These are phyloP conservation scores for Limtongozyma cylindracea DNA, from an alignment of 805 yeast species.

Conservation along the genomic window DNA sequence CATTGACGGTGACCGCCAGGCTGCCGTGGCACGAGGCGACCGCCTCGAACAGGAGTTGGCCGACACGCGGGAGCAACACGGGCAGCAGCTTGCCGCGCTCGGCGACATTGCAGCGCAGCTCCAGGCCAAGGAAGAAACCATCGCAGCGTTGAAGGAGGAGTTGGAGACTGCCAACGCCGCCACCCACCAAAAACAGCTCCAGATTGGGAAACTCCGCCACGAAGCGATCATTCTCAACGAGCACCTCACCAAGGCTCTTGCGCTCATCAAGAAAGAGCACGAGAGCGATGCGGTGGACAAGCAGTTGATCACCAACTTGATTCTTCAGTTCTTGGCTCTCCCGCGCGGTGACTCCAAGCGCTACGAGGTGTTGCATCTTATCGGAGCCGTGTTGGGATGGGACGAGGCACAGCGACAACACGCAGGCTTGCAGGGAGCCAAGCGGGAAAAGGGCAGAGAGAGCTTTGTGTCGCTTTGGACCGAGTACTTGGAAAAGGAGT, in stretches of 20 bases:
- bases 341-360: constrained; percentile 90
- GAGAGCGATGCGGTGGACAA: constrained; percentile 46
- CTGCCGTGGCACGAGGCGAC: background rate
- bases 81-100: constrained; percentile 1
- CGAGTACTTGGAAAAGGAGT: constrained; percentile 52
- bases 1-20: background rate
- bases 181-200: constrained; percentile 36
- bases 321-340: constrained; percentile 61
- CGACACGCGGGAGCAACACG: background rate
- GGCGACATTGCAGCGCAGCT: constrained; percentile 1
- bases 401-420: constrained; percentile 53
- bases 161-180: no score
- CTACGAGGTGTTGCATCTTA: constrained; percentile 71
- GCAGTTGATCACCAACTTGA: constrained; percentile 66
- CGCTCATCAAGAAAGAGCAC: constrained; percentile 56
- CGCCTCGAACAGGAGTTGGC: background rate
- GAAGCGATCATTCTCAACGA: constrained; percentile 87
- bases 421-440: constrained; percentile 28
- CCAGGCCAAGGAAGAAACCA: constrained; percentile 5
- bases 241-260: constrained; percentile 80
- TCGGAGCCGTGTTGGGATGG: constrained; percentile 73
- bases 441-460: constrained; percentile 9
- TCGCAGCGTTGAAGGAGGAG: constrained; percentile 32
- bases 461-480: constrained; percentile 61
- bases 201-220: constrained; percentile 78